Percentiles rank a stretch among this genome's conserved stretches.
Evolutionary conservation across 2,329 filamentous ascomycete genomes (phyloP).

Genomic region (Neurospora crassa): DNA sequence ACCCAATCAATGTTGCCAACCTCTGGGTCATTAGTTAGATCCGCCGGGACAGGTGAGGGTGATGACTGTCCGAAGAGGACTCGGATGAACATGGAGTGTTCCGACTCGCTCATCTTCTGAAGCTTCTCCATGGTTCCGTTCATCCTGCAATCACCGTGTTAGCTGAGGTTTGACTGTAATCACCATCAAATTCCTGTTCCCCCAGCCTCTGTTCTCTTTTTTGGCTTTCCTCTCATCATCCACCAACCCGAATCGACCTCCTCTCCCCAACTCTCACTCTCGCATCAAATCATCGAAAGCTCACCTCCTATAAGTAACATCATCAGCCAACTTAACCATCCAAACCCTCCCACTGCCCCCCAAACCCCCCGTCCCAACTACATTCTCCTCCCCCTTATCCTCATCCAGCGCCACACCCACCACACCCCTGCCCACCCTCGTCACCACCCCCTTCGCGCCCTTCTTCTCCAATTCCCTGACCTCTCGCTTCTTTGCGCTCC

Average conservation of each 20-base stretch:
- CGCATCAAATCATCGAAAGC: not conserved
- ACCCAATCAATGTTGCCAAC: slow-evolving; percentile 46
- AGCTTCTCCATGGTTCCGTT: slow-evolving; percentile 52
- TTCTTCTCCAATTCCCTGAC: slow-evolving; percentile 60
- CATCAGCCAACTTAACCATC: slow-evolving; percentile 59
- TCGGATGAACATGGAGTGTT: slow-evolving; percentile 50
- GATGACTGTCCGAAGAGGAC: slow-evolving; percentile 52
- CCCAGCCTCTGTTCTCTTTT: not conserved
- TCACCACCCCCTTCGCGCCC: slow-evolving; percentile 62
- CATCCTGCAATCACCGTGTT: slow-evolving; percentile 36
- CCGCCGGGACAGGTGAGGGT: slow-evolving; percentile 36
- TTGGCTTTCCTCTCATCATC: not conserved
- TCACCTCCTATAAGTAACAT: slow-evolving; percentile 54
- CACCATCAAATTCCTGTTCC: not conserved
- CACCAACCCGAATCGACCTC: not conserved
- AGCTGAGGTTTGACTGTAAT: not conserved
- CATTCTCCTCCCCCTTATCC: slow-evolving; percentile 40
- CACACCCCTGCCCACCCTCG: slow-evolving; percentile 46
- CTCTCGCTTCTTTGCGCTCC: slow-evolving; percentile 62
- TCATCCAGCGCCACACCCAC: slow-evolving; percentile 63
- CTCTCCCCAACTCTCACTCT: not conserved
- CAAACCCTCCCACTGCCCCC: slow-evolving; percentile 42
- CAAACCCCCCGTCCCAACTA: slow-evolving; percentile 30
- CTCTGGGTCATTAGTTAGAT: slow-evolving; percentile 32
- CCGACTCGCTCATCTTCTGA: slow-evolving; percentile 45